Evolutionary conservation across 805 yeast genomes (phyloP).

Genomic region (Trichomonascus vanleenenianus): DNA sequence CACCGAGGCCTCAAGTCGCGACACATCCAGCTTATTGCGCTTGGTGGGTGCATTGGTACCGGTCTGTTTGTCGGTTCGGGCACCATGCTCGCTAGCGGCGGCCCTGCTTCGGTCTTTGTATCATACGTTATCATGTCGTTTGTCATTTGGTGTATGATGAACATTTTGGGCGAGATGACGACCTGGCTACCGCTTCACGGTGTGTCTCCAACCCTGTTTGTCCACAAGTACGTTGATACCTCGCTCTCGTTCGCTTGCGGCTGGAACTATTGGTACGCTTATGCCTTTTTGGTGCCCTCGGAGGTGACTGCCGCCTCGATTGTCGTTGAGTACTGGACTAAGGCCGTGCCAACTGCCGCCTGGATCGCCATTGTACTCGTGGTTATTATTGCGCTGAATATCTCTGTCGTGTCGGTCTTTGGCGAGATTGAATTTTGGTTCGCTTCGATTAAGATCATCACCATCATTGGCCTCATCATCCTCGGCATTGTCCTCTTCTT

Average conservation of each 20-base stretch:
- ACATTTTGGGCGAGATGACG: slow-evolving; percentile 49
- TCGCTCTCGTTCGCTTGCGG: slow-evolving; percentile 56
- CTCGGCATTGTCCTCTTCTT: slow-evolving; percentile 45
- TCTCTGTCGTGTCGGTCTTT: slow-evolving; percentile 42
- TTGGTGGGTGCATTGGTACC: slow-evolving; percentile 73
- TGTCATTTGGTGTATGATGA: slow-evolving; percentile 59
- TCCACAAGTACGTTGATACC: slow-evolving; percentile 52
- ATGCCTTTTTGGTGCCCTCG: slow-evolving; percentile 39
- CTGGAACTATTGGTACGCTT: slow-evolving; percentile 41
- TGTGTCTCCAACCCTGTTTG: slow-evolving; percentile 54
- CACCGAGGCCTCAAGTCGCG: slow-evolving; percentile 41
- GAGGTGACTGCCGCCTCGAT: slow-evolving; percentile 40
- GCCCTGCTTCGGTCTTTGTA: slow-evolving; percentile 61
- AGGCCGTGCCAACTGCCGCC: slow-evolving; percentile 42
- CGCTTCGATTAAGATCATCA: slow-evolving; percentile 51
- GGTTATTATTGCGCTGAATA: slow-evolving; percentile 35
- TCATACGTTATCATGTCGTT: slow-evolving; percentile 58
- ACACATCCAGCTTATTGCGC: slow-evolving; percentile 66
- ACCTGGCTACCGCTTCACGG: slow-evolving; percentile 50
- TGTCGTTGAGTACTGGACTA: slow-evolving; percentile 39
- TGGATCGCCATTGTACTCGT: slow-evolving; percentile 47
- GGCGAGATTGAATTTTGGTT: slow-evolving; percentile 59
- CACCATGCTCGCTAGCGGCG: slow-evolving; percentile 51
- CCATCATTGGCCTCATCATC: slow-evolving; percentile 60
- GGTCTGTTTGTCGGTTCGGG: slow-evolving; percentile 74